Base-by-base conservation (phyloP, 108 stramenopile species). In the Mayamaea pseudoterrestris region DNA sequence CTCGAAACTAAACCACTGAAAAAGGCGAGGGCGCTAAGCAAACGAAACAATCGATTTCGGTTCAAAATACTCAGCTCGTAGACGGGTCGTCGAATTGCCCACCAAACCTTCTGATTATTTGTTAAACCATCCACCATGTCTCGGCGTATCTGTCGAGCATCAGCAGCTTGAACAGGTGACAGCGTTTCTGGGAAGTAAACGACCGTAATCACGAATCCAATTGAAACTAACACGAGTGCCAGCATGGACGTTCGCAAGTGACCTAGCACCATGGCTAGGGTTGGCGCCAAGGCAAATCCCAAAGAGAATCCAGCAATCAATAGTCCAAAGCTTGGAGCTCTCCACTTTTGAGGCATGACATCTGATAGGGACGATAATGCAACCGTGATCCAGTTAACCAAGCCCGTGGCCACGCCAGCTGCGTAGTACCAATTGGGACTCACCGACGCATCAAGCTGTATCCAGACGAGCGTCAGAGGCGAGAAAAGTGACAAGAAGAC, bases 41-140 rank as follows among this genome's bases (percentile, higher is more conserved):
- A 50, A 5, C 83, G 80, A 52, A 90, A 90, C 18, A 85, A 57
- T 41, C 35, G 28, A 37, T 80, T 81, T 5, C 88, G 62, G 47
- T 90, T 90, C 39, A 90, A 46, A 53, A 90, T 90, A 50, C 75
- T 62, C 29, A 90, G 50, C 39, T 84, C 83, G 35, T 57, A 62
- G 27, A 70, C 14, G 25, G 88, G 88, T 26, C 80, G 57, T 3
- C 57, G 41, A 4, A 68, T 0, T 23, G 57, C 44, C 8, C 42
- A 21, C 27, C 46, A 11, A 30, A 31, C 39, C 44, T 21, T 27
- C 30, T 31, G 20, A 14, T 35, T 14, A 11, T 30, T 14, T 20
- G 18, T 21, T 22, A 35, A 9, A 11, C 24, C 30, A 35, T 53
- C 30, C 1, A 44, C 45, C 53, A 51, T 28, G 12, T 23, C 27